A percentile compares a stretch with the other conserved stretches of the same genome.
These are phyloP conservation scores for Phytopythium sindhum DNA, from an alignment of 352 stramenopile genomes.

Conservation along the genomic window DNA sequence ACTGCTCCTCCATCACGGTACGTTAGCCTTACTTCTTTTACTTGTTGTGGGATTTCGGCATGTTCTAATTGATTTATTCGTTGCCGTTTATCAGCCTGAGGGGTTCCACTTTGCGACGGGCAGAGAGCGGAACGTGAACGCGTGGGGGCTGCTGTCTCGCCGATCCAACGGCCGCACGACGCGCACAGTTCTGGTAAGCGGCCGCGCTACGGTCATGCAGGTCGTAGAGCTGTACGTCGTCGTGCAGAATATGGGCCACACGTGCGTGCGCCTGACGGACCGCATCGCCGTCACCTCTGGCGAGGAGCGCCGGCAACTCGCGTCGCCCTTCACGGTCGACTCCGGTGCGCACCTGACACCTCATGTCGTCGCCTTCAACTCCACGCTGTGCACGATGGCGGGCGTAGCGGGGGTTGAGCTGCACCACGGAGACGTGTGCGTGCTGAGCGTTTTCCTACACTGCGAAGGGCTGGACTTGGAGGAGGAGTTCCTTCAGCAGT, in stretches of 20 bases:
- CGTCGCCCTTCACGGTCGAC: conserved; percentile 27
- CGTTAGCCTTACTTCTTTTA: background rate
- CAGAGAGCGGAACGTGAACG: conserved; percentile 15
- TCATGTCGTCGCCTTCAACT: conserved; percentile 36
- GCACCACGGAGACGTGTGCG: conserved; percentile 40
- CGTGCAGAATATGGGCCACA: conserved; percentile 38
- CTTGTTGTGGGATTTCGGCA: background rate
- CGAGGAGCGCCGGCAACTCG: background rate
- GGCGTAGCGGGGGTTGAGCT: conserved; percentile 26
- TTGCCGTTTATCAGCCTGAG: conserved; percentile 12
- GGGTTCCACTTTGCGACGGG: conserved; percentile 33
- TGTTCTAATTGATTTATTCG: background rate
- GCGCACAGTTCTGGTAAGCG: conserved; percentile 40
- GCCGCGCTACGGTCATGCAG: conserved; percentile 44
- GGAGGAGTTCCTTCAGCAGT: conserved; percentile 52
- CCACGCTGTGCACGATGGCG: conserved; percentile 15
- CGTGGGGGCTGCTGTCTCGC: conserved; percentile 42
- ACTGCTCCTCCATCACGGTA: conserved; percentile 31
- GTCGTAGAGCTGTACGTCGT: conserved; percentile 57
- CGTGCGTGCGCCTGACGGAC: conserved; percentile 30
- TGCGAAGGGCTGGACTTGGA: conserved; percentile 50
- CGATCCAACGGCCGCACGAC: conserved; percentile 59
- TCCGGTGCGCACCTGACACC: conserved; percentile 43
- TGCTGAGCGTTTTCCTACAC: conserved; percentile 50
- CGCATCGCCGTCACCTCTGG: conserved; percentile 20